Conservation (phyloP, 2,329 filamentous ascomycete species). For the Lachnellula occidentalis region DNA sequence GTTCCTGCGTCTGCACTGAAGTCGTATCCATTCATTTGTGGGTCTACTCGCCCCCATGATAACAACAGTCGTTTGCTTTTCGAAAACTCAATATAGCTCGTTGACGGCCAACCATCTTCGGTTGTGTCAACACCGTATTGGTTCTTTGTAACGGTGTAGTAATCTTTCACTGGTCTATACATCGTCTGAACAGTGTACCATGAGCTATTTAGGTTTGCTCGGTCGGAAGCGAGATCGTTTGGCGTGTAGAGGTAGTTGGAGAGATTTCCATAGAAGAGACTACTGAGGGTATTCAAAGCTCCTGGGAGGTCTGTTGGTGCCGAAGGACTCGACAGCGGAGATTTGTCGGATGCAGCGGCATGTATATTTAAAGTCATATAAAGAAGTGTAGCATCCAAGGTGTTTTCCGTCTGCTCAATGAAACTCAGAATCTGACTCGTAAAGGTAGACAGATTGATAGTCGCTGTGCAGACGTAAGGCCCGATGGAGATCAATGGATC, state of each 20-base stretch:
- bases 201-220: slow-evolving; percentile 49
- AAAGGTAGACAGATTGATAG: slow-evolving; percentile 45
- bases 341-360: slow-evolving; percentile 41
- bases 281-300: slow-evolving; percentile 39
- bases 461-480: slow-evolving; percentile 48
- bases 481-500: slow-evolving; percentile 42
- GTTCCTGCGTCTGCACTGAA: slow-evolving; percentile 42
- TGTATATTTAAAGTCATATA: slow-evolving; percentile 56
- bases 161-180: slow-evolving; percentile 44
- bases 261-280: slow-evolving; percentile 42
- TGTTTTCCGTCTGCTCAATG: slow-evolving; percentile 46
- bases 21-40: slow-evolving; percentile 52
- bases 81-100: slow-evolving; percentile 50
- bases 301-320: slow-evolving; percentile 40
- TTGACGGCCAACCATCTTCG: slow-evolving; percentile 58
- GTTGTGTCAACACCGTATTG: slow-evolving; percentile 38
- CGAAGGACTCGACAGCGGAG: slow-evolving; percentile 39
- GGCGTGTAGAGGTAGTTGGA: slow-evolving; percentile 51
- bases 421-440: slow-evolving; percentile 47
- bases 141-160: slow-evolving; percentile 39
- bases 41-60: slow-evolving; percentile 50
- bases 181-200: slow-evolving; percentile 45
- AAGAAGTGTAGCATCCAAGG: slow-evolving; percentile 47
- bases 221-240: slow-evolving; percentile 41
- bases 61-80: slow-evolving; percentile 48